These are phyloP conservation scores for Nakaseomyces delphensis DNA, from an alignment of 1,139 yeast species.

Conservation along the genomic window DNA sequence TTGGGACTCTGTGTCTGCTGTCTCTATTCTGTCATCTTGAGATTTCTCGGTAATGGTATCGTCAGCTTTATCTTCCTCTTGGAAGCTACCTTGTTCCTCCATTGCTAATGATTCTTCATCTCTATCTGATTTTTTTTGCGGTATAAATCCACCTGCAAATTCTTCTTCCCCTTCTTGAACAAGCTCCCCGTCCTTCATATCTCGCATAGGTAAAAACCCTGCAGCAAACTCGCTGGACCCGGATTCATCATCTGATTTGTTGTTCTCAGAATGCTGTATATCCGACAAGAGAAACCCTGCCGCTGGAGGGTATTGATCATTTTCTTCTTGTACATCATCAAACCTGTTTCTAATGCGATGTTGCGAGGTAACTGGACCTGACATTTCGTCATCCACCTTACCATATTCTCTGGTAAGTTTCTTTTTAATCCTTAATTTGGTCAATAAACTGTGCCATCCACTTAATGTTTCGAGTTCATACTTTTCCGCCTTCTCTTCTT, in stretches of 20 bases:
- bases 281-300: conserved; percentile 21
- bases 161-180: neutral
- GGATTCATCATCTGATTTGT: neutral
- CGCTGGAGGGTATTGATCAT: conserved; percentile 11
- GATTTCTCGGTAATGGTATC: neutral
- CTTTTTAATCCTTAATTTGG: conserved; percentile 62
- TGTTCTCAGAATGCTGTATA: neutral
- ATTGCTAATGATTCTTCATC: neutral
- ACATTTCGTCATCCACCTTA: conserved; percentile 14
- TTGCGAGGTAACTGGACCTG: neutral
- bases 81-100: neutral
- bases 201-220: no score
- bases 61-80: neutral
- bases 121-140: conserved; percentile 13
- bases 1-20: conserved; percentile 4
- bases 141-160: conserved; percentile 8
- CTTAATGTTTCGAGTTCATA: conserved; percentile 47
- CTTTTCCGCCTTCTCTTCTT: conserved; percentile 41
- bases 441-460: conserved; percentile 65
- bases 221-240: no score
- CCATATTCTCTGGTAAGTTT: conserved; percentile 65
- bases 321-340: conserved; percentile 14
- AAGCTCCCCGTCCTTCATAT: neutral
- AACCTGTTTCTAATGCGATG: conserved; percentile 18
- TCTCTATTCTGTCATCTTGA: neutral